Evolutionary conservation across 1,284 basidiomycete species (phyloP).

Genomic region (Marasmius oreades): DNA sequence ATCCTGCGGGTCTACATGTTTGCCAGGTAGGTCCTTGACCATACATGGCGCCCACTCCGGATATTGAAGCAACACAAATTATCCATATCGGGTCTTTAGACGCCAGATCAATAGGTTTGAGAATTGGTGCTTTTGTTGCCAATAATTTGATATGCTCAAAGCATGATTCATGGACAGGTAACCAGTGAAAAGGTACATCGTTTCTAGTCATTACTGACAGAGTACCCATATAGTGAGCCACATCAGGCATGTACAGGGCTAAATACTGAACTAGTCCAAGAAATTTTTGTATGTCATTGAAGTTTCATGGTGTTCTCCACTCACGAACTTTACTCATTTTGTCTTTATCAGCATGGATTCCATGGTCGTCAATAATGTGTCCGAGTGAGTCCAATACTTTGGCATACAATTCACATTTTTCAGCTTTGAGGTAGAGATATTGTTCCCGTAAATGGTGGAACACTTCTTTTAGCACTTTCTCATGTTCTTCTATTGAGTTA

Average conservation of each 20-base stretch:
- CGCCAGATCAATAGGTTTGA: conserved; percentile 7
- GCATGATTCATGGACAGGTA: conserved; percentile 11
- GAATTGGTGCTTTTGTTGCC: conserved; percentile 8
- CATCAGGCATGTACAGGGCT: conserved; percentile 33
- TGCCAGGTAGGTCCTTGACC: conserved; percentile 34
- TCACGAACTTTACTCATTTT: conserved; percentile 22
- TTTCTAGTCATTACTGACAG: conserved; percentile 16
- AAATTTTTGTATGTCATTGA: conserved; percentile 37
- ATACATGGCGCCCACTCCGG: conserved; percentile 34
- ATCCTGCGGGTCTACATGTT: conserved; percentile 30
- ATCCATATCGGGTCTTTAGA: conserved; percentile 8
- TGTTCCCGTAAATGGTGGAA: conserved; percentile 17
- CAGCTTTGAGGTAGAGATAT: conserved; percentile 21
- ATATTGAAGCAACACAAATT: conserved; percentile 36
- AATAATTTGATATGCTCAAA: conserved; percentile 11
- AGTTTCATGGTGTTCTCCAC: conserved; percentile 29
- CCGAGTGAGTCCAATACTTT: conserved; percentile 27
- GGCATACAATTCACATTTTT: conserved; percentile 32
- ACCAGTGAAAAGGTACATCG: conserved; percentile 13
- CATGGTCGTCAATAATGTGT: conserved; percentile 25
- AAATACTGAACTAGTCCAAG: conserved; percentile 40
- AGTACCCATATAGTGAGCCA: conserved; percentile 25
- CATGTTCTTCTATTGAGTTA: conserved; percentile 23
- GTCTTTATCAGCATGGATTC: conserved; percentile 23
- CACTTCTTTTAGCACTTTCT: conserved; percentile 11